Base-by-base conservation (phyloP, 768 basidiomycete genomes). In the Podaxis mareebaensis region DNA sequence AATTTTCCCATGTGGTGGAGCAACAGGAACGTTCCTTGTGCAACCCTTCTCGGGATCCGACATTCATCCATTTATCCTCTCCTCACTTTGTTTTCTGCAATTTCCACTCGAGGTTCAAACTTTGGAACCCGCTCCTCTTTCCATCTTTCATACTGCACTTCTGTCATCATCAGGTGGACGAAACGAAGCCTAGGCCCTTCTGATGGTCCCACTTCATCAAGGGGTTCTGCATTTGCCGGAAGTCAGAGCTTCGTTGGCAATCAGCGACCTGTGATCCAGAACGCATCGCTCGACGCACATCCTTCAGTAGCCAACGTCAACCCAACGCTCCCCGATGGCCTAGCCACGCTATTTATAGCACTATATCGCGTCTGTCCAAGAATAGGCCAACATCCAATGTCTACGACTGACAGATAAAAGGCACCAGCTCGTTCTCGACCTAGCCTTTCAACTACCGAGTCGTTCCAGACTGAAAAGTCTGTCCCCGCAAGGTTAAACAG, bases 1-100 rank as follows among this genome's bases (percentile, higher is more conserved):
- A 7, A n/a, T 39, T 38, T 40, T 56, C 54, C 33, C 54, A 56
- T 38, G 54, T 56, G 54, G 54, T 39, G 54, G 24, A n/a, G 28
- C 30, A 53, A 30, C 12, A 44, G 2, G 13, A 44, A 1, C 8
- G 5, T 20, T 44, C 26, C 48, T n/a, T 22, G 20, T 11, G 11
- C 11, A 49, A 0, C 10, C 24, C 30, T 56, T 39, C 38, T 56
- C 54, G 39, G 39, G 36, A 22, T 39, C 54, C 54, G 54, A 26
- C 20, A 10, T 15, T 15, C 33, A 33, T 10, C 33, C 33, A 33
- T 13, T 8, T 28, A 26, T 24, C 49, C 1, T 26, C 11, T 12
- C 49, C 49, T 12, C n/a, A 30, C 30, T 36, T 12, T 6, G 13
- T 33, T 10, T 36, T 36, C 33, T 28, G 33, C 28, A 51, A 22